Percentiles rank a stretch among this genome's conserved stretches.
Evolutionary conservation across 2,329 filamentous ascomycete species (phyloP).

Genomic region (Aspergillus niger): DNA sequence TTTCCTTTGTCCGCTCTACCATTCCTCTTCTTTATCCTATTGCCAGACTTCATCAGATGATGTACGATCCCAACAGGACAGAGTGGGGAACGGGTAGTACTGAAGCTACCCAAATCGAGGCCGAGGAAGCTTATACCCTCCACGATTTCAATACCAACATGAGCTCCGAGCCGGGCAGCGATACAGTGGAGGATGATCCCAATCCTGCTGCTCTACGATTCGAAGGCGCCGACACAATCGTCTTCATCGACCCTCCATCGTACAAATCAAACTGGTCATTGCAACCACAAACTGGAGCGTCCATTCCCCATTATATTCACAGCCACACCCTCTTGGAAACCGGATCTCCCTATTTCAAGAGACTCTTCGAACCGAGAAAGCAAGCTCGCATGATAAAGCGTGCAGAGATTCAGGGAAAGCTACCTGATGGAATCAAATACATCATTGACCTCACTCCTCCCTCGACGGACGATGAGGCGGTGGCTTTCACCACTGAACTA

Average conservation of each 20-base stretch:
- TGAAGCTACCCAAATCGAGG: not conserved
- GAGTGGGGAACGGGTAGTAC: too few species aligned
- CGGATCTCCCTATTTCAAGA: slow-evolving; percentile 33
- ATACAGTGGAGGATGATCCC: too few species aligned
- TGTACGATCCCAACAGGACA: too few species aligned
- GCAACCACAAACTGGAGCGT: slow-evolving; percentile 17
- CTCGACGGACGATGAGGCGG: slow-evolving; percentile 62
- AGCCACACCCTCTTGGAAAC: slow-evolving; percentile 35
- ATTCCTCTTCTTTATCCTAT: too few species aligned
- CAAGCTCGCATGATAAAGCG: slow-evolving; percentile 34
- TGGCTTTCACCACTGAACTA: slow-evolving; percentile 60
- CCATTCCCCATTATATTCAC: slow-evolving; percentile 36
- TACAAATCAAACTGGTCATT: slow-evolving; percentile 16
- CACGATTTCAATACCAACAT: too few species aligned
- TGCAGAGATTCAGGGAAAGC: slow-evolving; percentile 28
- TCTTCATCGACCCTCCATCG: slow-evolving; percentile 39
- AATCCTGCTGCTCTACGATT: slow-evolving; percentile 12
- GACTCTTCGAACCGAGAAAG: slow-evolving; percentile 31
- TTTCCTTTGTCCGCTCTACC: too few species aligned
- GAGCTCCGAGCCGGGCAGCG: too few species aligned
- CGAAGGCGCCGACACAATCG: slow-evolving; percentile 39
- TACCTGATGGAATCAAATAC: slow-evolving; percentile 54
- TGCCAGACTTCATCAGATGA: too few species aligned
- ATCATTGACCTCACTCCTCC: slow-evolving; percentile 66
- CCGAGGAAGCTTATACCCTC: too few species aligned